Conservation (phyloP, 1,284 basidiomycete species). For the Testicularia cyperi region DNA sequence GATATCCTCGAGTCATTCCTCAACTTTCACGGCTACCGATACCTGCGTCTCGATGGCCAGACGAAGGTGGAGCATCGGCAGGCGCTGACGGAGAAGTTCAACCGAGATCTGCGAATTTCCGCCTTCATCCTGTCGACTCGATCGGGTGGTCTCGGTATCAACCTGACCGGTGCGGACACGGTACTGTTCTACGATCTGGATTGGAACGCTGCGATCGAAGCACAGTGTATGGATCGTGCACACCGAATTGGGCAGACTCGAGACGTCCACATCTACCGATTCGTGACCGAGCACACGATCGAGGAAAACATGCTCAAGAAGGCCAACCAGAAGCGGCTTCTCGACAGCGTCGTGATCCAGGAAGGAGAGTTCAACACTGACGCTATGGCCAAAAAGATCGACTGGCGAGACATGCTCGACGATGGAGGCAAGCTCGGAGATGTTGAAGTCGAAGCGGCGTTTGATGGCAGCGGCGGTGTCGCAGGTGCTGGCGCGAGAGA, state of each 20-base stretch:
- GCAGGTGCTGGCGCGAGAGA: constrained; percentile 61
- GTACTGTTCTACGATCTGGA: constrained; percentile 96
- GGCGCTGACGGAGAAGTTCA: constrained; percentile 94
- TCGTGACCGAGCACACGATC: constrained; percentile 87
- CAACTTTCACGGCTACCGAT: constrained; percentile 88
- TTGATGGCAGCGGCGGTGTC: background rate
- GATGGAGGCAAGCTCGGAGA: constrained; percentile 56
- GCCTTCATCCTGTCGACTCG: constrained; percentile 92
- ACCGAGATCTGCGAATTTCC: constrained; percentile 82
- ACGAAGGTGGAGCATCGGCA: constrained; percentile 95
- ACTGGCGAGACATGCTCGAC: constrained; percentile 83
- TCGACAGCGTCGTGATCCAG: constrained; percentile 91
- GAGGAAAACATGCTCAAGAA: constrained; percentile 95
- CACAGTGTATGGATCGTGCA: constrained; percentile 92
- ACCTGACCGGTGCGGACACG: constrained; percentile 89
- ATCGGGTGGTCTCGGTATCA: constrained; percentile 94
- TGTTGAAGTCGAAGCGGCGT: constrained; percentile 34
- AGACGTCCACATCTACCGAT: constrained; percentile 94
- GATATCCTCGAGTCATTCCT: constrained; percentile 93
- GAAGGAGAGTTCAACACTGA: constrained; percentile 78
- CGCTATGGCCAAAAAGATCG: constrained; percentile 56
- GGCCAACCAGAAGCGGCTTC: constrained; percentile 88
- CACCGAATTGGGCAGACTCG: constrained; percentile 95
- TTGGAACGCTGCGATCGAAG: constrained; percentile 96
- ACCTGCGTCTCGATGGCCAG: constrained; percentile 86